Conservation (phyloP, 306 rosid species). For the Vigna angularis region DNA sequence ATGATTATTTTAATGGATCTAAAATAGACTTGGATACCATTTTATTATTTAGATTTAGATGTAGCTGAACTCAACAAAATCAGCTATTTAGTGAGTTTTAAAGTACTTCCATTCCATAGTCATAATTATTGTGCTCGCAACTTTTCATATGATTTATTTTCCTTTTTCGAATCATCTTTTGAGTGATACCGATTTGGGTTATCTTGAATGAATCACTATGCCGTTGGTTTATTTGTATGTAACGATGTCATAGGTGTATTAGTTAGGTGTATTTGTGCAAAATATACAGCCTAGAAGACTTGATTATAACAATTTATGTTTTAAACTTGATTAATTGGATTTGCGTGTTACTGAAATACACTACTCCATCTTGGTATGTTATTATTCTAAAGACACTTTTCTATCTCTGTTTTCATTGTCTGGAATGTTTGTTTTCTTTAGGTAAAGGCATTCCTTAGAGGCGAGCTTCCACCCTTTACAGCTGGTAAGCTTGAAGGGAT, state of each 20-base stretch:
- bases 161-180: neutral
- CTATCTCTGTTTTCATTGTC: slow-evolving; percentile 27
- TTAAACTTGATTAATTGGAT: neutral
- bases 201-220: neutral
- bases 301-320: neutral
- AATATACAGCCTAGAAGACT: slow-evolving; percentile 4
- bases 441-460: slow-evolving; percentile 86
- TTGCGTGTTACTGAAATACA: slow-evolving; percentile 20
- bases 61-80: too few species aligned
- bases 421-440: slow-evolving; percentile 38
- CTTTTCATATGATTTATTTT: neutral
- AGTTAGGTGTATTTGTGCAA: slow-evolving; percentile 17
- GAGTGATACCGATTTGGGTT: slow-evolving; percentile 5
- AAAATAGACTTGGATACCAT: too few species aligned
- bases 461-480: slow-evolving; percentile 76
- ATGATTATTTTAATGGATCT: too few species aligned
- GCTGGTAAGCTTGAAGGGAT: slow-evolving; percentile 87
- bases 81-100: neutral
- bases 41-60: too few species aligned
- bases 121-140: neutral
- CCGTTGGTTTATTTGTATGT: slow-evolving; percentile 1
- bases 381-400: slow-evolving; percentile 21
- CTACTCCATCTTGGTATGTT: slow-evolving; percentile 22
- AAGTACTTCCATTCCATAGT: slow-evolving; percentile 20
- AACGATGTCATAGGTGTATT: slow-evolving; percentile 1